Percentiles rank a stretch among this genome's conserved stretches.
Conservation (phyloP, 495 filamentous ascomycete genomes). For the Evansstolkia leycettana region DNA sequence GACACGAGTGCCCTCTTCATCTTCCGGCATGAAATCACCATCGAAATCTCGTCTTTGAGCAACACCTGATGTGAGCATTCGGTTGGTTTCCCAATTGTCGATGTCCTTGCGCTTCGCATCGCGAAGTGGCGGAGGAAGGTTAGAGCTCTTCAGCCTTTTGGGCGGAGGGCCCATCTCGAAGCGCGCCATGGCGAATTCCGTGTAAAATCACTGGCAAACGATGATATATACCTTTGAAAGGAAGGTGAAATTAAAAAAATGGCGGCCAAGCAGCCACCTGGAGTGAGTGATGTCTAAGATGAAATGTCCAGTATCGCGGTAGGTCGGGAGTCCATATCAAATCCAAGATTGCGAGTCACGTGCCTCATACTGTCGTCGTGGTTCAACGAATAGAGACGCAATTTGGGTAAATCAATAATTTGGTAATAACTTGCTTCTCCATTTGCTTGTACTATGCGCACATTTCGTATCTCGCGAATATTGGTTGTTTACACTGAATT, state of each 20-base stretch:
- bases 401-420: too few relatives aligned
- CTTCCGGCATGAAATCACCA: constrained; percentile 74
- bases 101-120: constrained; percentile 75
- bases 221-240: neutral
- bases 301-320: too few relatives aligned
- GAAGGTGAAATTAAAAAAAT: constrained; percentile 2
- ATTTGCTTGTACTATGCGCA: too few relatives aligned
- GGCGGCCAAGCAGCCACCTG: constrained; percentile 5
- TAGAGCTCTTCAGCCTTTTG: constrained; percentile 31
- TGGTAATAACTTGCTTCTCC: too few relatives aligned
- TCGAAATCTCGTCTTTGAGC: constrained; percentile 78
- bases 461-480: too few relatives aligned
- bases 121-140: constrained; percentile 27
- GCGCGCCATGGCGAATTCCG: constrained; percentile 26
- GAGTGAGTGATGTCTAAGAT: neutral
- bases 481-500: too few relatives aligned
- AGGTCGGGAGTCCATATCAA: constrained; percentile 3
- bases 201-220: neutral
- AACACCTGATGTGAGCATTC: constrained; percentile 93
- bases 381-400: too few relatives aligned
- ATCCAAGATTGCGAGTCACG: neutral
- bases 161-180: constrained; percentile 27
- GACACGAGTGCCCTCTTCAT: constrained; percentile 80
- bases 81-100: constrained; percentile 97
- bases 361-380: too few relatives aligned